Base-by-base conservation (phyloP, 2,329 filamentous ascomycete species). In the Monosporascus ibericus region DNA sequence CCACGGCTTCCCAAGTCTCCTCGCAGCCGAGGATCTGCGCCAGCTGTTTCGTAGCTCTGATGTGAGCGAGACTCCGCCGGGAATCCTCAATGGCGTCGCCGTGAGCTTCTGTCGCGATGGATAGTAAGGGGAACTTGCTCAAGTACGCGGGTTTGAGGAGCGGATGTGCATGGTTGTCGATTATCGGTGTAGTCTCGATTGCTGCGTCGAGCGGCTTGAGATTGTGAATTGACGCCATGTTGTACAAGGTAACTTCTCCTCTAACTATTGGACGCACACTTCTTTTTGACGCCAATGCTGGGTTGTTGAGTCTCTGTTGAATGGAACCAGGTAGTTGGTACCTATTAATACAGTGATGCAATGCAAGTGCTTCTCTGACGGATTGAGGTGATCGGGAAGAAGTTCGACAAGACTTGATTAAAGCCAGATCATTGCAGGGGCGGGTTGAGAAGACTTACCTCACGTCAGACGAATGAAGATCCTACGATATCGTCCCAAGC, bases 161-260 rank as follows among this genome's bases (percentile, higher is more conserved):
- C 27, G 86, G 86, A 58, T 89, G 86, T 3, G 84, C 85, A 63
- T 90, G 86, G 60, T 88, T 82, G 69, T 90, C 87, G 66, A 90
- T 84, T 60, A 89, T 81, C 3, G 86, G 86, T 22, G 77, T 82
- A 20, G 64, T 72, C 27, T 72, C 67, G 52, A 85, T 80, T 49
- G 72, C 74, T 18, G 57, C 60, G 25, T 59, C 49, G 11, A 64
- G 55, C 44, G 50, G 30, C 47, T 48, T 52, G 25, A 56, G 51
- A 24, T 52, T 40, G 18, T 55, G 48, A n/a, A 44, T 30, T 39
- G 49, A 57, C 34, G 55, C 47, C 60, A 62, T 62, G 36, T 34
- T 51, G n/a, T 3, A 25, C 8, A 30, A 22, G 18, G 36, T 20
- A 5, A 2, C 14, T 20, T 15, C 3, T 38, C 14, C n/a, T 11